phyloP scores from a whole-genome alignment of 2,329 filamentous ascomycete species.

The Xylaria sp. region DNA sequence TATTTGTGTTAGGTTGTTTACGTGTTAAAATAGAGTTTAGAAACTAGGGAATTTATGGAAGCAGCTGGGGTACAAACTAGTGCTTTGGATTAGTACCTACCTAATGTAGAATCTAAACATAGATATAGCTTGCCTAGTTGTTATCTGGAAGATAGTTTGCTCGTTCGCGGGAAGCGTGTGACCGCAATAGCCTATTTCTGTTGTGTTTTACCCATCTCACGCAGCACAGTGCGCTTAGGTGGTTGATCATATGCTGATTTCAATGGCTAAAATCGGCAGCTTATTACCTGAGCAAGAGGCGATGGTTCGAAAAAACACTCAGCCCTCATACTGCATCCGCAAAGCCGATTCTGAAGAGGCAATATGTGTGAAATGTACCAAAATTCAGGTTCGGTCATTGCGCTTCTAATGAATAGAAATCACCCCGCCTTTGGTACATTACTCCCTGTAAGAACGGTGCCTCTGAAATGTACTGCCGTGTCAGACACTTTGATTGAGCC shows the following conservation, averaged over 20 bases:
- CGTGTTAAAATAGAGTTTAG: neutral
- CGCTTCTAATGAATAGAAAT: neutral
- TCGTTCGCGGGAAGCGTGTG: no score
- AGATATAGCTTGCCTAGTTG: neutral
- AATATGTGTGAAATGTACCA: neutral
- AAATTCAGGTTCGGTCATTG: neutral
- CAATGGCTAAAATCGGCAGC: neutral
- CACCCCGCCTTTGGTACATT: neutral
- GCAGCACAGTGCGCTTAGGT: neutral
- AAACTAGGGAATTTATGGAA: neutral
- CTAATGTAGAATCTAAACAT: no score
- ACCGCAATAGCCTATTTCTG: neutral
- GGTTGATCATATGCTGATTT: neutral
- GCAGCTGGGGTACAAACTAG: neutral
- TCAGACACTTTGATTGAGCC: conserved; percentile 22
- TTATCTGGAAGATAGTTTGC: neutral
- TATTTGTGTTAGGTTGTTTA: neutral
- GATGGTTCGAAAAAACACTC: neutral
- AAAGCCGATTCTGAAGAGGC: neutral
- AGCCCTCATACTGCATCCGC: neutral
- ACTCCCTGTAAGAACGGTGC: conserved; percentile 23
- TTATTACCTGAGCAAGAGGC: neutral
- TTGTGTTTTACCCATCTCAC: no score
- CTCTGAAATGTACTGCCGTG: conserved; percentile 32
- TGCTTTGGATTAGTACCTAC: no score